Base-by-base conservation (phyloP, 2,329 filamentous ascomycete species). In the Neonectria magnoliae region DNA sequence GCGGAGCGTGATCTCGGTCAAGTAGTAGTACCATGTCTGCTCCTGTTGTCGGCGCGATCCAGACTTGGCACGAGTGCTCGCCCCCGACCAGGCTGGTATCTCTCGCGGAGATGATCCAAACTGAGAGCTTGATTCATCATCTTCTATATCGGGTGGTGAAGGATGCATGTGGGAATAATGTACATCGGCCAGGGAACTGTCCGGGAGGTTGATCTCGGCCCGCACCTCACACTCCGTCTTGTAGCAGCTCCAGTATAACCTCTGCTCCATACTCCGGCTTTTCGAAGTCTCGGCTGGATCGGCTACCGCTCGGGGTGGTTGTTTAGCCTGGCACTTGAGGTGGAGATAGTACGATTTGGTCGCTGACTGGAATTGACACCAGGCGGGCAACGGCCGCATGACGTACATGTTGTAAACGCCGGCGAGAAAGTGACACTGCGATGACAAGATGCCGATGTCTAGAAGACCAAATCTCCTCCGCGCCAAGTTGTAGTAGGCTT, bases 1-100 rank as follows among this genome's bases (percentile, higher is more conserved):
- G 4, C 80, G 72, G 3, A 81, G 71, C 0, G 81, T 78, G 51
- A 82, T 78, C 60, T 82, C 81, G 1, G 81, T 80, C 13, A 81
- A 74, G 60, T 82, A 82, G 65, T 81, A 81, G 67, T 78, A 81
- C 81, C 81, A 82, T 64, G 76, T 79, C 75, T 52, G 80, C 76
- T 62, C 79, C 72, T 68, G 64, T 13, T 65, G 60, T 14, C 31
- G 54, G 18, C 29, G 47, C 16, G 45, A 57, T 2, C 53, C 48
- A 14, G 31, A 13, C 13, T 11, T 14, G 13, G 31, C 14, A 36
- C 13, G 31, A 14, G 13, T 14, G 5, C 10, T 2, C 14, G 31
- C 14, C 13, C 31, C 13, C 14, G 31, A 36, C 31, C 31, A 31
- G 10, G 29, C 11, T 36, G 31, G 10, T 36, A 11, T 36, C 3